These are phyloP conservation scores for Sporothrix luriei DNA, from an alignment of 2,329 filamentous ascomycete species.

Conservation along the genomic window DNA sequence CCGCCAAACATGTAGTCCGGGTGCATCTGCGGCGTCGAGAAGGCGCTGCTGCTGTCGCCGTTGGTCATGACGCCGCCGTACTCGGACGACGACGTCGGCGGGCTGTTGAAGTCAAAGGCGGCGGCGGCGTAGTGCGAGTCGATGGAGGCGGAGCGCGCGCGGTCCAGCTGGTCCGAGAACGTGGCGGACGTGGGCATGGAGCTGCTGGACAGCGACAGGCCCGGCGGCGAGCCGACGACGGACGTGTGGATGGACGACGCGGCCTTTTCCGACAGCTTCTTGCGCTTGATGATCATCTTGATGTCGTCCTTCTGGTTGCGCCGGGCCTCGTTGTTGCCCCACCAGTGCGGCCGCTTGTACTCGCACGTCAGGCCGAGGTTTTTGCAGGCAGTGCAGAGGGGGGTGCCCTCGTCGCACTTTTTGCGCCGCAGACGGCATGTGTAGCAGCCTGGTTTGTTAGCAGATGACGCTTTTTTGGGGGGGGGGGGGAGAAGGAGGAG, in stretches of 20 bases:
- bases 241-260: constrained; percentile 37
- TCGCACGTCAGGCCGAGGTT: constrained; percentile 84
- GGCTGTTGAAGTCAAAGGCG: constrained; percentile 73
- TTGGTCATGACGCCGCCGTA: constrained; percentile 26
- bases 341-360: constrained; percentile 97
- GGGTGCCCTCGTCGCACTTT: constrained; percentile 68
- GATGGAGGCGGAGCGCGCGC: constrained; percentile 74
- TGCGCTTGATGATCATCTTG: constrained; percentile 96
- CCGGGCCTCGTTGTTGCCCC: constrained; percentile 88
- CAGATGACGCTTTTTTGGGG: background rate
- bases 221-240: constrained; percentile 67
- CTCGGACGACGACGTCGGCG: constrained; percentile 55
- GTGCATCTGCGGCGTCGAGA: constrained; percentile 62
- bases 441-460: constrained; percentile 59
- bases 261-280: constrained; percentile 85
- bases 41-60: constrained; percentile 50
- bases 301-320: constrained; percentile 89
- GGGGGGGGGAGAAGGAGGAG: background rate
- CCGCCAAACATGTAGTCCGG: constrained; percentile 58
- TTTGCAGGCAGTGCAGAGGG: constrained; percentile 66
- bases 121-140: constrained; percentile 70
- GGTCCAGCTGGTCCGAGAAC: constrained; percentile 72
- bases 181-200: constrained; percentile 80
- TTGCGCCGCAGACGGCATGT: constrained; percentile 68
- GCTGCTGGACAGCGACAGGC: constrained; percentile 63